Evolutionary conservation across 2,329 filamentous ascomycete species (phyloP), one percentile per base, ranked within the genome.

Genomic region (Hyphodiscus sp.): DNA sequence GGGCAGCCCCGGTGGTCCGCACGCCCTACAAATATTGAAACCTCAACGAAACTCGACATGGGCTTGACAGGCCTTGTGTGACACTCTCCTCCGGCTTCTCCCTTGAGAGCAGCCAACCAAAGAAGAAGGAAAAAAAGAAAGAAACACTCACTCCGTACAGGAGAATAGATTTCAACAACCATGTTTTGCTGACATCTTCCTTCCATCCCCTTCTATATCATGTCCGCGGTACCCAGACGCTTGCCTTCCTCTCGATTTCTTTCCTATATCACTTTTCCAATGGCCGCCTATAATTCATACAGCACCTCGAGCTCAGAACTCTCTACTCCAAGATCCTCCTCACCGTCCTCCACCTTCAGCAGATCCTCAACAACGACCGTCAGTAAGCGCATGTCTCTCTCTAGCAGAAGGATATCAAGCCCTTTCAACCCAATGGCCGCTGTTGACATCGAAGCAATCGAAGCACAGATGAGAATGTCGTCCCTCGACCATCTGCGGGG

Each of bases 381-480:
- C 42, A 63, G 58, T 47, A 64, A 67, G 33, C 57, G 63, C 51
- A 64, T 63, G 54, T 67, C 63, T 47, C 42, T 65, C 20, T 64
- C 63, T 11, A 58, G 55, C 23, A 56, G 60, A 58, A 56, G 64
- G 18, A 63, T 60, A 46, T 61, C 61, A 23, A 29, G 45, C 19
- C 60, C 58, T 13, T 64, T 65, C 46, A 63, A 66, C 50, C 65
- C 60, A 41, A 59, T 65, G 50, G 55, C 58, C 44, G 54, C 62
- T 11, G 58, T 83, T 65, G 78, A 85, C 67, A 71, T 83, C 55
- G 60, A 71, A 44, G 75, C 77, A 60, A 78, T 84, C 58, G 77
- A 83, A 71, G 73, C 81, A 62, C 71, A 75, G 59, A 81, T 85
- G 77, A 82, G 79, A 65, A 76, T 79, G 73, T 74, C 81, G 52